Conservation (phyloP, 441 rosid genomes). For the Syzygium malaccense region DNA sequence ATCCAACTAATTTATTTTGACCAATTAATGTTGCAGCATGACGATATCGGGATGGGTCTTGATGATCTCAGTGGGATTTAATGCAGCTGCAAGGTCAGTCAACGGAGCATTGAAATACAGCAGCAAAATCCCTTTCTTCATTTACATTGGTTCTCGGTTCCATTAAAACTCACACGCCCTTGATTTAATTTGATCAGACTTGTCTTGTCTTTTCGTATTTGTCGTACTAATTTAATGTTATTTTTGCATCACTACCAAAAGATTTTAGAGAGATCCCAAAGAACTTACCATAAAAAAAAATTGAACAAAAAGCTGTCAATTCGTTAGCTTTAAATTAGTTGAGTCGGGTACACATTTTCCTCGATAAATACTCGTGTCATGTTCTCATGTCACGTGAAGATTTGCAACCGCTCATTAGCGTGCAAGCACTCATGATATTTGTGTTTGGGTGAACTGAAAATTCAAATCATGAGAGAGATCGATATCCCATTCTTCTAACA, state of each 20-base stretch:
- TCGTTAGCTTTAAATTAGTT: not conserved
- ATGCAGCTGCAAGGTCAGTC: conserved; percentile 49
- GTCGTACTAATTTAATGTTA: not conserved
- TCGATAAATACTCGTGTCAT: not conserved
- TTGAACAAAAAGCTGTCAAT: not conserved
- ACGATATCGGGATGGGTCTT: conserved; percentile 32
- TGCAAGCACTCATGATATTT: not conserved
- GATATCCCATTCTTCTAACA: not conserved
- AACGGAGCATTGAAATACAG: not conserved
- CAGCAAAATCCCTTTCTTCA: not conserved
- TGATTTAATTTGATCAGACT: not conserved
- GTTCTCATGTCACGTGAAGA: not conserved
- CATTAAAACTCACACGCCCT: not conserved
- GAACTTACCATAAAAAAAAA: not conserved
- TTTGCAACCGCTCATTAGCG: not conserved
- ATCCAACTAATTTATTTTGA: not conserved
- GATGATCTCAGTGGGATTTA: conserved; percentile 50
- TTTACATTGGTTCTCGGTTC: not conserved
- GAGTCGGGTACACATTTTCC: not conserved
- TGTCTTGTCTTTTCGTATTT: not conserved
- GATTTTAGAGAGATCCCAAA: not conserved
- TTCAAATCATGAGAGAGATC: not conserved
- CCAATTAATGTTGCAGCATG: conserved; percentile 24
- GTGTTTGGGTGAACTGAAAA: not conserved
- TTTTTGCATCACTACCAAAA: not conserved